Percentiles rank a stretch among this genome's conserved stretches.
phyloP scores from a whole-genome alignment of 1,139 yeast genomes.

The Diutina catenulata region DNA sequence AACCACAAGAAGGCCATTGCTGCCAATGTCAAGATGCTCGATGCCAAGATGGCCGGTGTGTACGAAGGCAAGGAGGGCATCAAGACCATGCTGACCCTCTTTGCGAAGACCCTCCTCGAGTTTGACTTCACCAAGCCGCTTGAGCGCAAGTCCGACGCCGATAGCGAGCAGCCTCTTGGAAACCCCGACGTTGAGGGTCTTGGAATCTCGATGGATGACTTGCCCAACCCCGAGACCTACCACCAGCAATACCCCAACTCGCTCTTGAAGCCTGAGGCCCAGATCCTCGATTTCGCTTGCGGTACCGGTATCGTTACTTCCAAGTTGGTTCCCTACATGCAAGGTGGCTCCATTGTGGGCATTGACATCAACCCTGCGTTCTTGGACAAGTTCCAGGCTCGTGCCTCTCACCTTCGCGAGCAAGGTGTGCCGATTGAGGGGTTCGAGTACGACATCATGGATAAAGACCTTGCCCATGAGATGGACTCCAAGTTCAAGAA shows the following conservation, averaged over 20 bases:
- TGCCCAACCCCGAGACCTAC: constrained; percentile 1
- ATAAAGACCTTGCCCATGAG: constrained; percentile 19
- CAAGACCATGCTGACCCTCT: constrained; percentile 12
- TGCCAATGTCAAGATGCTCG: constrained; percentile 16
- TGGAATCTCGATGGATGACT: constrained; percentile 13
- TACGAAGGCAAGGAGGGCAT: constrained; percentile 16
- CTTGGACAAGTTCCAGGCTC: constrained; percentile 15
- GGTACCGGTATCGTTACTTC: constrained; percentile 30
- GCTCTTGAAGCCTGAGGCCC: constrained; percentile 8
- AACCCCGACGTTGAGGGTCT: neutral
- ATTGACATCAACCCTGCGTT: constrained; percentile 24
- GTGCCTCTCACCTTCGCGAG: constrained; percentile 8
- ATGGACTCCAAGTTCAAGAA: constrained; percentile 10
- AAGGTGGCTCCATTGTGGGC: constrained; percentile 17
- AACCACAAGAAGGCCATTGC: constrained; percentile 13
- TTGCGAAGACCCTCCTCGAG: constrained; percentile 15
- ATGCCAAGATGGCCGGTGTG: constrained; percentile 12
- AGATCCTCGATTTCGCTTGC: constrained; percentile 31
- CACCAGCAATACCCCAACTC: neutral
- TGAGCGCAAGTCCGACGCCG: constrained; percentile 8
- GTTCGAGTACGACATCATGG: neutral
- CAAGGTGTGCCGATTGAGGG: neutral
- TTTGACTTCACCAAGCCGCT: constrained; percentile 11
- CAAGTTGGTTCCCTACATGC: constrained; percentile 19
- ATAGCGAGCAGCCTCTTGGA: constrained; percentile 9